Conservation (phyloP, 345 rosid species). For the Hypericum androsaemum region DNA sequence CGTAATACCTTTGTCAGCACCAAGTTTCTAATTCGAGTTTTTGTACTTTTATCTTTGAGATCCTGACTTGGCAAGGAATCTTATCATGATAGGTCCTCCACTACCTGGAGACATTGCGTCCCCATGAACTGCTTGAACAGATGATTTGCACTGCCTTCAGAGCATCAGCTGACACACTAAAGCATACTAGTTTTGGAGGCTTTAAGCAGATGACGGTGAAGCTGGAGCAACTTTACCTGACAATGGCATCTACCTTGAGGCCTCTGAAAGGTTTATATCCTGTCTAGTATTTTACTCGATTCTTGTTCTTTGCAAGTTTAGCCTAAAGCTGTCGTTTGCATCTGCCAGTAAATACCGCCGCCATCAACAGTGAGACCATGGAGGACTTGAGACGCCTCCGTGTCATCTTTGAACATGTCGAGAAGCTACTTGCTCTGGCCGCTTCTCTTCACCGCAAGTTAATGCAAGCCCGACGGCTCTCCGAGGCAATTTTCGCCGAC, state of each 20-base stretch:
- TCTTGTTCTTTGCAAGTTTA: conserved; percentile 5
- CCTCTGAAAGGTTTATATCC: conserved; percentile 45
- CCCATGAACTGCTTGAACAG: conserved; percentile 90
- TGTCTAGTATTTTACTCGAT: background rate
- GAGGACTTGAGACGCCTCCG: conserved; percentile 61
- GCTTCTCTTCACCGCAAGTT: conserved; percentile 86
- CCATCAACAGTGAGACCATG: conserved; percentile 38
- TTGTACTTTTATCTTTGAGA: background rate
- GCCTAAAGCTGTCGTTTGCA: conserved; percentile 6
- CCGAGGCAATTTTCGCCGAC: conserved; percentile 63
- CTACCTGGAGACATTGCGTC: conserved; percentile 83
- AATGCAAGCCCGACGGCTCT: conserved; percentile 51
- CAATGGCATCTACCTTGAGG: conserved; percentile 49
- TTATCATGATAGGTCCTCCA: conserved; percentile 54
- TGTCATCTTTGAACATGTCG: conserved; percentile 60
- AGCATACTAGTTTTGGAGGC: conserved; percentile 60
- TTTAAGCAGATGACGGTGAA: conserved; percentile 60
- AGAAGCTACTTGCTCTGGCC: conserved; percentile 64
- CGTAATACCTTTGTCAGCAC: no score
- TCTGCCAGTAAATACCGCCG: conserved; percentile 46
- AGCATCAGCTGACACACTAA: conserved; percentile 84
- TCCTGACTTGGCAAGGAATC: conserved; percentile 12
- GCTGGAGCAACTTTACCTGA: conserved; percentile 64
- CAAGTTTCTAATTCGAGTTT: background rate
- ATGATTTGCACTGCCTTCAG: conserved; percentile 92